Conservation (phyloP, 768 basidiomycete genomes). For the Leccinum imitatum region DNA sequence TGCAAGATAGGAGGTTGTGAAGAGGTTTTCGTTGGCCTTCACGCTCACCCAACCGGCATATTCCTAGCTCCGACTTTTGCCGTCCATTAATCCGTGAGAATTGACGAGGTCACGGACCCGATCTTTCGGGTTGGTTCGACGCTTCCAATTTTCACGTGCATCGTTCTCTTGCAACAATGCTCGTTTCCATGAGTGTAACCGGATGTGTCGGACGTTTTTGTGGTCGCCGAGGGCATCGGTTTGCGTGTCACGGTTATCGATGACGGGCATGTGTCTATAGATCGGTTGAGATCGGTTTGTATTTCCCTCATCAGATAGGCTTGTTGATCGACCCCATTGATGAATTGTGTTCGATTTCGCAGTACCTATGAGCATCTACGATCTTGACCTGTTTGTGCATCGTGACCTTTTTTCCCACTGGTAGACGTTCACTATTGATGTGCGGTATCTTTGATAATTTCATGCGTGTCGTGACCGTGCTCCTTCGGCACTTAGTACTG, state of each 20-base stretch:
- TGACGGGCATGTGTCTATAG: not conserved
- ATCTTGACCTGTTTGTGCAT: not conserved
- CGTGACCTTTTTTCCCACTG: no score
- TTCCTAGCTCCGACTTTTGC: not conserved
- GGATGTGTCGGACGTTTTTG: not conserved
- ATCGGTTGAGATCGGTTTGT: not conserved
- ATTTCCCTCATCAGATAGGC: not conserved
- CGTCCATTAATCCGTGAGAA: not conserved
- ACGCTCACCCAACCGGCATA: not conserved
- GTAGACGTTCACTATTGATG: not conserved
- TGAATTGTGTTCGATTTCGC: not conserved
- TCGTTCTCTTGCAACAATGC: not conserved
- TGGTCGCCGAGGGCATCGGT: not conserved
- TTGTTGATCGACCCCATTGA: not conserved
- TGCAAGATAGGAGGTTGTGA: not conserved
- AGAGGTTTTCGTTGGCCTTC: not conserved
- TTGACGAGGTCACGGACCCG: not conserved
- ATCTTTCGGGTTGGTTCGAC: not conserved
- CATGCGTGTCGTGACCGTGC: no score
- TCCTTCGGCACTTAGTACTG: not conserved
- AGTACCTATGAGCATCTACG: not conserved
- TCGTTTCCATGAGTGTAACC: not conserved
- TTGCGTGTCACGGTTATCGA: not conserved
- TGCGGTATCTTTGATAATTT: not conserved
- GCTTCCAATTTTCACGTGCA: not conserved